These are phyloP conservation scores for Botrytis sinoallii DNA, from an alignment of 2,329 filamentous ascomycete species.

Conservation along the genomic window DNA sequence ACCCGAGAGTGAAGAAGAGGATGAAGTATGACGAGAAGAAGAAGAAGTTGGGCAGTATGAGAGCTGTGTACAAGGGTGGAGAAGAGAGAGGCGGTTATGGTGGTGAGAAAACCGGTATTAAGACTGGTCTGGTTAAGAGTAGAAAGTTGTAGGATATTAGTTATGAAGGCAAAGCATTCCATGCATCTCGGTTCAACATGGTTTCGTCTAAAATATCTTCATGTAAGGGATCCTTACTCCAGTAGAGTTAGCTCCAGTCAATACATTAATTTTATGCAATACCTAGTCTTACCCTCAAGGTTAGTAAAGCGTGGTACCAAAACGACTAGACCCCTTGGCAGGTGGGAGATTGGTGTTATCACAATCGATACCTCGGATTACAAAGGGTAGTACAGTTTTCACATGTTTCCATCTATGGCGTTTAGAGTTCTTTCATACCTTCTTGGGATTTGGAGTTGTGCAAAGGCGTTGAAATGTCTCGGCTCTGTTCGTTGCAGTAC, in stretches of 20 bases:
- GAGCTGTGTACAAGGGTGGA: constrained; percentile 80
- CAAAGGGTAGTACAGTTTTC: constrained; percentile 8
- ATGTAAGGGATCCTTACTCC: not conserved
- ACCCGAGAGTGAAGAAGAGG: constrained; percentile 96
- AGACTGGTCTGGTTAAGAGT: constrained; percentile 88
- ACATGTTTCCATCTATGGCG: not conserved
- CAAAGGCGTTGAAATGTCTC: constrained; percentile 15
- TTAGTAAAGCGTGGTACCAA: not conserved
- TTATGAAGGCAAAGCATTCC: not conserved
- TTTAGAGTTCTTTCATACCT: not conserved
- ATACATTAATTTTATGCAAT: not conserved
- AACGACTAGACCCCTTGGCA: constrained; percentile 3
- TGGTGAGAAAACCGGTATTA: constrained; percentile 93
- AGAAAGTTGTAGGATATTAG: constrained; percentile 61
- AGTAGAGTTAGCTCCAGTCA: not conserved
- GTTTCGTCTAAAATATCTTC: not conserved
- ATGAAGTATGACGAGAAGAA: constrained; percentile 95
- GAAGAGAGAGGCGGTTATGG: constrained; percentile 82
- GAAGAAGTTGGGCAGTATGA: constrained; percentile 91
- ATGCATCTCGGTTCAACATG: not conserved
- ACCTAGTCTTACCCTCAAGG: not conserved
- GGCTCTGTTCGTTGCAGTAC: constrained; percentile 6
- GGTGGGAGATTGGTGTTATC: not conserved
- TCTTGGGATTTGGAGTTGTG: constrained; percentile 5
- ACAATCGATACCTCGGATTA: not conserved